Base-by-base conservation (phyloP, 345 rosid species). In the Ricinus communis region DNA sequence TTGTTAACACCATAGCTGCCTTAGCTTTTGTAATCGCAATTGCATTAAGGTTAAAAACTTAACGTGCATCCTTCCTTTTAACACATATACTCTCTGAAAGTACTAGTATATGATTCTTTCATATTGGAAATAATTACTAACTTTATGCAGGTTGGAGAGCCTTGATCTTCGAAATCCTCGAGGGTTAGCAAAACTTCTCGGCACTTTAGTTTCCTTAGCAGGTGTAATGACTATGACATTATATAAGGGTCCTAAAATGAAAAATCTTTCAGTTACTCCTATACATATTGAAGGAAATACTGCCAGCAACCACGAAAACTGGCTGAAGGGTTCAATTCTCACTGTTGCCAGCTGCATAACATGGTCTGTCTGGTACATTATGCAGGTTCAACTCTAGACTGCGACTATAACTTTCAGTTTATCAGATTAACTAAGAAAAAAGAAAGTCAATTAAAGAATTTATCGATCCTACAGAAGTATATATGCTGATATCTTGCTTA, bases 281-380 rank as follows among this genome's bases (percentile, higher is more conserved):
- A 68, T 87, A 41, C 86, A 76, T 7, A 69, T 86, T 61, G 62
- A 78, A 56, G 78, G 77, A 31, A 73, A 54, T 14, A 36, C 76
- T 1, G 2, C 24, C 31, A 57, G 50, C n/a, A 55, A 54, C 72
- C 88, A 80, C 6, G 86, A 82, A 69, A 62, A 77, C 69, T 87
- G 92, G 96, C 28, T 86, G 43, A 84, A 83, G 74, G 96, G 92
- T 54, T 84, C 96, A 8, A 36, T 87, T 62, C 88, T 90, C 27
- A 73, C 84, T 0, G 78, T 85, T 61, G 81, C 83, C 5, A 87
- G 96, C 78, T 85, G 96, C 82, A 25, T 90, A 64, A 49, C 84
- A 27, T 90, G 89, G 88, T 87, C 91, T 8, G 5, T 82, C 0
- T 76, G 86, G 89, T 90, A 76, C 72, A 87, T 87, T 65, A 85